Evolutionary conservation across 1,284 basidiomycete species (phyloP), one percentile per base, ranked within the genome.

Genomic region (Pyrrhoderma noxium): DNA sequence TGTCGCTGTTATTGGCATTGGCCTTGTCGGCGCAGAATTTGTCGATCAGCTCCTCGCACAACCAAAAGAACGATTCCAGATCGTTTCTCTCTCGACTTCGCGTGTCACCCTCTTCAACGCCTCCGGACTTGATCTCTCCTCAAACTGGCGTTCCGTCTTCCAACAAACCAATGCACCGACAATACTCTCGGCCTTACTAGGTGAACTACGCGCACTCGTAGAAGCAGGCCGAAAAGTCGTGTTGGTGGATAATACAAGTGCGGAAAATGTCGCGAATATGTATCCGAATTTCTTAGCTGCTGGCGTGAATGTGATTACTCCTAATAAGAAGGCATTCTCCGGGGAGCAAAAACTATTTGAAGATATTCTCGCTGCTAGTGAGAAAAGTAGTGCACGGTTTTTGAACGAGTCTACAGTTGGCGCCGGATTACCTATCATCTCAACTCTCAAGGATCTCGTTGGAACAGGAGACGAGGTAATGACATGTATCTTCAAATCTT

Each of bases 281-380:
- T 99, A 99, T 67, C 92, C 96, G 0, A 69, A 73, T 23, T 87
- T 95, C 70, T 71, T 99, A 52, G 70, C 73, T 49, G 77, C 78
- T 5, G 93, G 93, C 7, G 78, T 98, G 50, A 81, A 86, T 64
- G 80, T 99, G 57, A 85, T 96, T 41, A 99, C 95, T 0, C 95
- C 96, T 13, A 99, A 98, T 76, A 99, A 99, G 70, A 98, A 98
- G 71, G 95, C 89, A 0, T 92, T 88, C 64, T 95, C 92, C 3
- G 84, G 87, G 0, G 73, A 79, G n/a, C 70, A 85, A 31, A 63
- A 63, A 14, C 70, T 97, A 37, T 97, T 89, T 65, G 71, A 87
- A 51, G 67, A 72, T 37, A 93, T 98, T 59, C 59, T 85, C 34
- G 62, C 65, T 9, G 77, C 81, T 0, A 75, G 71, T 48, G 66